Evolutionary conservation across 805 yeast species (phyloP).

Genomic region (Yamadazyma paraphyllophila): DNA sequence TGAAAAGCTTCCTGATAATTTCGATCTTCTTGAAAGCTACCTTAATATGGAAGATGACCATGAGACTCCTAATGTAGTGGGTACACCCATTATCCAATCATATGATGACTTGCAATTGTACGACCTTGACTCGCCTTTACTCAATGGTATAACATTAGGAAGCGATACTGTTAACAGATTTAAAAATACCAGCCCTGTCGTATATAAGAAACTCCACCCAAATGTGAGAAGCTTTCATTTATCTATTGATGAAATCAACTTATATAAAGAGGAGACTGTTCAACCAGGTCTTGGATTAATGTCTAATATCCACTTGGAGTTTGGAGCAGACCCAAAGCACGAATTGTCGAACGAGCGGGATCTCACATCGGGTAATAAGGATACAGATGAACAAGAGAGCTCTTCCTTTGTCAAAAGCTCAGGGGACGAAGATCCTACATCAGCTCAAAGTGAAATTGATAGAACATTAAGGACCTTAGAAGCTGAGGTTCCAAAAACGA

Average conservation of each 20-base stretch:
- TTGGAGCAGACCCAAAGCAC: neutral
- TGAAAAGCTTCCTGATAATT: slow-evolving; percentile 8
- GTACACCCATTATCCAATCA: slow-evolving; percentile 13
- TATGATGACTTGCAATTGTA: slow-evolving; percentile 19
- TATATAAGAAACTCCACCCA: slow-evolving; percentile 2
- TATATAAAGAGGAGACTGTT: slow-evolving; percentile 2
- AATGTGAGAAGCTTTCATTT: slow-evolving; percentile 13
- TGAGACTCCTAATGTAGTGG: neutral
- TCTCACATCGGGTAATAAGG: no score
- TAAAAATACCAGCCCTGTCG: slow-evolving; percentile 11
- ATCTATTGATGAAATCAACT: slow-evolving; percentile 15
- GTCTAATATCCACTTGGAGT: slow-evolving; percentile 4
- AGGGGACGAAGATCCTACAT: neutral
- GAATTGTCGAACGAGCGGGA: no score
- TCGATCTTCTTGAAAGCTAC: slow-evolving; percentile 30
- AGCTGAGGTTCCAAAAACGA: neutral
- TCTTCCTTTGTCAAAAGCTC: neutral
- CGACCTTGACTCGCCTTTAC: slow-evolving; percentile 30
- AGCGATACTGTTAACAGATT: slow-evolving; percentile 16
- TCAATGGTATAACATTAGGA: slow-evolving; percentile 35
- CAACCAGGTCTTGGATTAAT: slow-evolving; percentile 4
- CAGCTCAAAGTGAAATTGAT: slow-evolving; percentile 6
- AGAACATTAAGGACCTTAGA: slow-evolving; percentile 6
- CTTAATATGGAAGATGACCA: slow-evolving; percentile 16
- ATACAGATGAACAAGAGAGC: neutral